Percentiles rank a stretch among this genome's conserved stretches.
Evolutionary conservation across 2,329 filamentous ascomycete genomes (phyloP).

Genomic region (Diaporthe humulicola): DNA sequence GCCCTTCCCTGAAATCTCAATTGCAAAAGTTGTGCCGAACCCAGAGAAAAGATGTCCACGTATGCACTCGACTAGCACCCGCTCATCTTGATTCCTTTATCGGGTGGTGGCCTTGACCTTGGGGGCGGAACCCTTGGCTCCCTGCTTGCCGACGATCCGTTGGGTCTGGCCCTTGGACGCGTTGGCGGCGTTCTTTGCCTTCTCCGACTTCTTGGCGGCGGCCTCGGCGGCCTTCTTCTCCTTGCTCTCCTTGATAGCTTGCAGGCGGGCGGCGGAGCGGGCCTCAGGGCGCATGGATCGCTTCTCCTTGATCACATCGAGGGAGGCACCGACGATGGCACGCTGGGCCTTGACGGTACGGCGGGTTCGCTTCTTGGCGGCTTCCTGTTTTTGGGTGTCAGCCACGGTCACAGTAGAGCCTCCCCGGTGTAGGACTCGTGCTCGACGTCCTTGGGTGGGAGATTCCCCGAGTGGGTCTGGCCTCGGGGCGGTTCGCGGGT

Average conservation of each 20-base stretch:
- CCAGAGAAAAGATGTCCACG: slow-evolving; percentile 32
- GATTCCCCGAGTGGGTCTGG: slow-evolving; percentile 24
- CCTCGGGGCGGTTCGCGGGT: slow-evolving; percentile 6
- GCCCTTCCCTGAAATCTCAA: slow-evolving; percentile 40
- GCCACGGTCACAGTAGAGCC: slow-evolving; percentile 40
- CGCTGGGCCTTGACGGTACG: slow-evolving; percentile 98
- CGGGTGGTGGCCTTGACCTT: slow-evolving; percentile 91
- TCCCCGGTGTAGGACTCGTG: not conserved
- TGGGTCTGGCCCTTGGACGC: slow-evolving; percentile 82
- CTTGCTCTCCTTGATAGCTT: slow-evolving; percentile 97
- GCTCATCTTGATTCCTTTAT: slow-evolving; percentile 64
- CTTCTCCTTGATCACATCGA: slow-evolving; percentile 99
- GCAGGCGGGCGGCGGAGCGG: slow-evolving; percentile 87
- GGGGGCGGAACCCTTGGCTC: slow-evolving; percentile 87
- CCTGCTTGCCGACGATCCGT: slow-evolving; percentile 96
- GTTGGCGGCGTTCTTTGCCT: slow-evolving; percentile 89
- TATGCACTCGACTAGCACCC: slow-evolving; percentile 37
- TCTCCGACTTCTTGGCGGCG: slow-evolving; percentile 98
- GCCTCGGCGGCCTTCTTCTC: slow-evolving; percentile 93
- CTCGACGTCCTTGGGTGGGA: not conserved
- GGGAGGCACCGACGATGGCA: slow-evolving; percentile 98
- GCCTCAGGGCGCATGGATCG: slow-evolving; percentile 95
- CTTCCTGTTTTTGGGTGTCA: slow-evolving; percentile 80
- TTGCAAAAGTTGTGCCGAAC: slow-evolving; percentile 30
- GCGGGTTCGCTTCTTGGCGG: slow-evolving; percentile 99